Evolutionary conservation across 2,329 filamentous ascomycete genomes (phyloP), one percentile per base, ranked within the genome.

Genomic region (Coniochaeta hoffmannii): DNA sequence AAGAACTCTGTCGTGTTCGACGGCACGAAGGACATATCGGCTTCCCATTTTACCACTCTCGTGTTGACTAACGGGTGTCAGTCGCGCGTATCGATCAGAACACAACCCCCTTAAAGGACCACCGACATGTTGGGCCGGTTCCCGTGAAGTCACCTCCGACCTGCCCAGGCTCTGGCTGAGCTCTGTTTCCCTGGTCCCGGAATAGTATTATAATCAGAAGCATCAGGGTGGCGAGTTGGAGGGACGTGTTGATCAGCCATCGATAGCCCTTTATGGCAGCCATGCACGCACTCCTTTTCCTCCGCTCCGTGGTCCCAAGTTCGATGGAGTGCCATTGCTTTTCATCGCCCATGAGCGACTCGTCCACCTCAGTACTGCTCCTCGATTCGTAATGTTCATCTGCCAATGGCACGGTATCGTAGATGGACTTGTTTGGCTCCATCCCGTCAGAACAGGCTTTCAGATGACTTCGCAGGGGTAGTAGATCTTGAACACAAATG

Each of bases 101-200:
- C 4, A 17, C 5, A 5, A 36, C 32, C 17, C 6, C 36, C 6
- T 41, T 10, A 6, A 17, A 41, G 19, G 14, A 31, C 1, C 14
- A 59, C 68, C 57, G 54, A 73, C 70, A 67, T 30, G 66, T 65
- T 12, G 71, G 71, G 1, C 68, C 67, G 10, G 68, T 62, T 2
- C 67, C 71, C 3, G 67, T 70, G 19, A 68, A 65, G 44, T 74
- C 72, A 11, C 71, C 71, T 14, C 71, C 71, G 28, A 74, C 68
- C 57, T 75, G 70, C 24, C 8, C 4, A 14, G 15, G 10, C 9
- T 19, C 15, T 19, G 62, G 63, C 64, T 57, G 57, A 15, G 15
- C 31, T 14, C 32, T 10, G 38, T 54, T 26, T 32, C 52, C 28
- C 54, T 59, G 28, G 26, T 14, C 38, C 55, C 58, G 60, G 19